Conservation (phyloP, 164 flowering plant genomes). For the Kalanchoe fedtschenkoi region DNA sequence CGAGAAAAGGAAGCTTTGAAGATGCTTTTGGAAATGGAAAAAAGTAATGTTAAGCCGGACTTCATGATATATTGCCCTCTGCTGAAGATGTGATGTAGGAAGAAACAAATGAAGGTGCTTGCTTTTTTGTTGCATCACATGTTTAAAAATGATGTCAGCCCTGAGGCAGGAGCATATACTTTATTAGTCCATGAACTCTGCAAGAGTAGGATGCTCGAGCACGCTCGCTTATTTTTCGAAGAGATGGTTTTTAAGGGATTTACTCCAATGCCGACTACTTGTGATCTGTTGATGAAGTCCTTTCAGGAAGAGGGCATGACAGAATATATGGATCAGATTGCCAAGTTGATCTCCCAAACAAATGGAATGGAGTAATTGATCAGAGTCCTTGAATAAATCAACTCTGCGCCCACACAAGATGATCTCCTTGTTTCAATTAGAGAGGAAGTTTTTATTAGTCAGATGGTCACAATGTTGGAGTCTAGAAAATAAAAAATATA, state of each 20-base stretch:
- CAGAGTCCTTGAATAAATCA: too few species aligned
- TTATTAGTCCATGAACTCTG: slow-evolving; percentile 42
- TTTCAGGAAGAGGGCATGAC: not conserved
- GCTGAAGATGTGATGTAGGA: slow-evolving; percentile 48
- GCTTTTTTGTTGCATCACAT: slow-evolving; percentile 41
- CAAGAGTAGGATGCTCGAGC: slow-evolving; percentile 33
- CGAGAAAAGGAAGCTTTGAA: slow-evolving; percentile 43
- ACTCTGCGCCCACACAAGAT: too few species aligned
- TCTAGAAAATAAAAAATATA: too few species aligned
- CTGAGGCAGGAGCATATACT: slow-evolving; percentile 38
- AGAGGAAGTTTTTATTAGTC: too few species aligned
- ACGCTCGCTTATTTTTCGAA: slow-evolving; percentile 45
- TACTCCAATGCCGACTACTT: slow-evolving; percentile 17
- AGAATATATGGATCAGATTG: not conserved
- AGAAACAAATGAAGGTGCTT: slow-evolving; percentile 50
- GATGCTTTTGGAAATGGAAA: slow-evolving; percentile 44
- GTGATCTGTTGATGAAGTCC: not conserved
- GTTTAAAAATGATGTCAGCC: slow-evolving; percentile 39
- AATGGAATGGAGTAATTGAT: slow-evolving; percentile 1
- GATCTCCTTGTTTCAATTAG: too few species aligned
- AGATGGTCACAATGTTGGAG: too few species aligned
- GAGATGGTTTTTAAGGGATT: slow-evolving; percentile 46
- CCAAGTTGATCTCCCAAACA: not conserved
- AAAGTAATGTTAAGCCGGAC: slow-evolving; percentile 40
- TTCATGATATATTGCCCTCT: slow-evolving; percentile 43